Evolutionary conservation across 441 rosid genomes (phyloP).

Genomic region (Brassica balearica): DNA sequence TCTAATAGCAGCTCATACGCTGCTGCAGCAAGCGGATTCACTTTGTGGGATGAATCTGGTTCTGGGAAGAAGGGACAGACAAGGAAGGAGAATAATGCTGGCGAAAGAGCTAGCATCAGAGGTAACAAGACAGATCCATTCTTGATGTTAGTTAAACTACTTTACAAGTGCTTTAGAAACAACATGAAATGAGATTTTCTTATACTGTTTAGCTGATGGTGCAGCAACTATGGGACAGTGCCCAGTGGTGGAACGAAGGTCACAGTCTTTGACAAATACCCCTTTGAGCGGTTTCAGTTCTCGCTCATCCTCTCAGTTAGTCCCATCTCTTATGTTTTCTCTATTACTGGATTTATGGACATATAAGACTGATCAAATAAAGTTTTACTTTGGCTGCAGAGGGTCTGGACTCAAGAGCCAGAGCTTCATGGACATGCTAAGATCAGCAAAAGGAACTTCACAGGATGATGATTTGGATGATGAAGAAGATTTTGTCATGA

Average conservation of each 20-base stretch:
- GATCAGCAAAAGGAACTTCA: constrained; percentile 70
- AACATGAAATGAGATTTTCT: constrained; percentile 1
- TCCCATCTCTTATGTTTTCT: constrained; percentile 37
- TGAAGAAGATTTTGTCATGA: constrained; percentile 67
- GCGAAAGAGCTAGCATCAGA: constrained; percentile 55
- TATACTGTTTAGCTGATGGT: constrained; percentile 44
- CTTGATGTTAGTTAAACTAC: constrained; percentile 11
- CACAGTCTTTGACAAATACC: constrained; percentile 63
- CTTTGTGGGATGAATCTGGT: constrained; percentile 75
- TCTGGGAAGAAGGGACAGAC: constrained; percentile 85
- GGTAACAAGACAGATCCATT: constrained; percentile 49
- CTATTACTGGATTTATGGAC: neutral
- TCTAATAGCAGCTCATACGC: constrained; percentile 63
- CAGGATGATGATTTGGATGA: constrained; percentile 77
- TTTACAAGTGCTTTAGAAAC: neutral
- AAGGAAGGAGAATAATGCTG: constrained; percentile 76
- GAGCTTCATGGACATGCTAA: constrained; percentile 93
- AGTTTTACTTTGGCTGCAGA: constrained; percentile 50
- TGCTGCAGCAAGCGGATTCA: constrained; percentile 60
- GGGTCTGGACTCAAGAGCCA: constrained; percentile 63
- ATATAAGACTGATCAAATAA: constrained; percentile 29
- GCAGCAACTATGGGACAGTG: constrained; percentile 59
- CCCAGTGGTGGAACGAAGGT: constrained; percentile 54
- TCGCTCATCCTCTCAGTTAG: constrained; percentile 75
- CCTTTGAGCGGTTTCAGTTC: constrained; percentile 68